Evolutionary conservation across 768 basidiomycete genomes (phyloP).

Genomic region (Cystoderma amianthinum): DNA sequence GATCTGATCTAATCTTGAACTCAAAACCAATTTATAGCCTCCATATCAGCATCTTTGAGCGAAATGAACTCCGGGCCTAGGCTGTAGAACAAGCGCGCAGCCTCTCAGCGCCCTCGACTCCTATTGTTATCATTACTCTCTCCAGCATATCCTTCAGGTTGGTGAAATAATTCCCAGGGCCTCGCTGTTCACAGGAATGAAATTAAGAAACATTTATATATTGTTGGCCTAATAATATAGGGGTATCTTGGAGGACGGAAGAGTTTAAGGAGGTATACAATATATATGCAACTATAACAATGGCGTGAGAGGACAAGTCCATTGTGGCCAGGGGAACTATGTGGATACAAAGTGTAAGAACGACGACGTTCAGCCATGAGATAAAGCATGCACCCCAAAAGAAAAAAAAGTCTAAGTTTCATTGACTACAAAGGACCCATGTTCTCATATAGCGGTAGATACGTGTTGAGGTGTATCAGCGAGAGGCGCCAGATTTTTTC

Average conservation of each 20-base stretch:
- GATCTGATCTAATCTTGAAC: no score
- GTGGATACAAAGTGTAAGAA: no score
- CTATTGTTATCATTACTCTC: no score
- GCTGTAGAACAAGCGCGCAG: no score
- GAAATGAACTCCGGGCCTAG: no score
- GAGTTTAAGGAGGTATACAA: not conserved
- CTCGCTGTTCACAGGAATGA: no score
- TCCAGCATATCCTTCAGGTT: no score
- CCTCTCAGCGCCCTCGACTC: no score
- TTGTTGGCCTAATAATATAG: not conserved
- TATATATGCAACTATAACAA: not conserved
- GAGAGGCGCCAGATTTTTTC: slow-evolving; percentile 70
- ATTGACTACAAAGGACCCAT: slow-evolving; percentile 36
- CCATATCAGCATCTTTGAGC: no score
- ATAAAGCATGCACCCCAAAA: not conserved
- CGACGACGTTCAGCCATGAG: not conserved
- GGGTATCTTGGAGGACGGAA: not conserved
- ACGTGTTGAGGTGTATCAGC: slow-evolving; percentile 69
- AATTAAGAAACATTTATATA: not conserved
- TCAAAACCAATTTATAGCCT: no score
- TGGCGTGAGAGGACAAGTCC: not conserved
- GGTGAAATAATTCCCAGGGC: no score
- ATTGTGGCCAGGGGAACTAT: no score
- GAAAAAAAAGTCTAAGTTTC: not conserved
- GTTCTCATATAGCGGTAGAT: slow-evolving; percentile 71